Evolutionary conservation across 768 basidiomycete genomes (phyloP).

Genomic region (Collybia mongolica): DNA sequence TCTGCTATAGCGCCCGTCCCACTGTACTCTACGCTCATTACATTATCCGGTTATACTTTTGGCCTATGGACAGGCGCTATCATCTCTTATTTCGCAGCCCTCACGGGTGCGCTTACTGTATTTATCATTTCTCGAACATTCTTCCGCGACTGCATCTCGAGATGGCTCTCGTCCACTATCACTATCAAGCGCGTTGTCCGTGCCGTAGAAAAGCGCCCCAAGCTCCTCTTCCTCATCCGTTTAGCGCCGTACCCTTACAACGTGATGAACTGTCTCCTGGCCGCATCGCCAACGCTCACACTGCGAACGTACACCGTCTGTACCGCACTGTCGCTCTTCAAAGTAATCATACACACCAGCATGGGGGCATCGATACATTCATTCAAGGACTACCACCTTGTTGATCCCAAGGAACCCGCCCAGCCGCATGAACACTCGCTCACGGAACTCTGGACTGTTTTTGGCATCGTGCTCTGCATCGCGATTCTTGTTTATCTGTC

Average conservation of each 20-base stretch:
- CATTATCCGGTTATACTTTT: slow-evolving; percentile 89
- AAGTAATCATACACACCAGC: slow-evolving; percentile 88
- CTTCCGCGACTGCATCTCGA: slow-evolving; percentile 67
- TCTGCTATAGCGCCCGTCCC: slow-evolving; percentile 73
- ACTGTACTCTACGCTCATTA: slow-evolving; percentile 90
- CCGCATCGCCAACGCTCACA: slow-evolving; percentile 80
- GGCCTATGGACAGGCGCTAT: slow-evolving; percentile 82
- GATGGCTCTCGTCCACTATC: slow-evolving; percentile 67
- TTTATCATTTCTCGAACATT: slow-evolving; percentile 78
- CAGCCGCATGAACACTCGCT: slow-evolving; percentile 48
- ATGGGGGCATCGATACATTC: slow-evolving; percentile 84
- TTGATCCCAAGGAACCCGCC: slow-evolving; percentile 26
- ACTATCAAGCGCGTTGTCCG: slow-evolving; percentile 80
- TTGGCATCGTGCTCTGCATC: slow-evolving; percentile 69
- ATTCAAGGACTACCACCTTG: slow-evolving; percentile 66
- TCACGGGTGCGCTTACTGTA: slow-evolving; percentile 81
- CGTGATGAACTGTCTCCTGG: slow-evolving; percentile 92
- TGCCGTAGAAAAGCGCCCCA: slow-evolving; percentile 85
- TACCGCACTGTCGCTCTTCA: slow-evolving; percentile 84
- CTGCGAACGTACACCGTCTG: slow-evolving; percentile 76
- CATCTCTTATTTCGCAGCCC: slow-evolving; percentile 85
- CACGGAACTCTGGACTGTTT: slow-evolving; percentile 61
- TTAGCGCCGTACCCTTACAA: slow-evolving; percentile 93
- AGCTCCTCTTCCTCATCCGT: slow-evolving; percentile 87
- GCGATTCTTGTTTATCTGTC: slow-evolving; percentile 79